Base-by-base conservation (phyloP, 192 early-diverging fungal genomes). In the Coemansia sp. region DNA sequence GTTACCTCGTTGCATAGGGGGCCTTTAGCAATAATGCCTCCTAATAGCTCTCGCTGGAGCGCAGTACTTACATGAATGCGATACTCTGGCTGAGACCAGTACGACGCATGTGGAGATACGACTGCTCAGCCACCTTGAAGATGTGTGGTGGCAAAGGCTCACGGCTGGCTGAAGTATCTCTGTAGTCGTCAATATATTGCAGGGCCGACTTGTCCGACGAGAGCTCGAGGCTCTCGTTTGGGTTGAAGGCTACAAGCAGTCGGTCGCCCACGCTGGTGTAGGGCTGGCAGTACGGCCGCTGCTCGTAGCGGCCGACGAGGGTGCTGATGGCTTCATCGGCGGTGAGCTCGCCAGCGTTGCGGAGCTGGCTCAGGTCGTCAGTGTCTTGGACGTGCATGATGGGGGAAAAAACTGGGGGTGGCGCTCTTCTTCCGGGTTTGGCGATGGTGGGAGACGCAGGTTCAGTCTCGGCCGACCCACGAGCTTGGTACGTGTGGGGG, bases 71-170 rank as follows among this genome's bases (percentile, higher is more conserved):
- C 96, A 88, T 89, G 59, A 96, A 87, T 12, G 93, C 81, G 70
- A 99, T 91, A 40, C 88, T 87, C 76, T 99, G 97, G 74, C 95
- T 94, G 66, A 92, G 87, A 10, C 87, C 87, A 27, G 89, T 90
- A 30, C 93, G 84, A 52, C 89, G 85, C 89, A 97, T 90, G 75
- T 97, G 94, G 56, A 91, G 76, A 68, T 95, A 98, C 20, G 94
- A 91, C 64, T 90, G 84, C 35, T 91, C 88, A 16, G 93, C 89
- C 49, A 92, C 74, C 62, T 95, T 89, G 75, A 93, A 95, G n/a
- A 91, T 84, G 72, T 96, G 94, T 10, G 94, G 91, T 43, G 80
- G 74, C 69, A 88, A 66, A 49, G 64, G 20, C 62, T 85, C 45
- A 65, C 80, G 68, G 68, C 64, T 27, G 10, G 50, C 60, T 4